phyloP scores from a whole-genome alignment of 176 grass and related monocot species.

The Eragrostis nindensis region DNA sequence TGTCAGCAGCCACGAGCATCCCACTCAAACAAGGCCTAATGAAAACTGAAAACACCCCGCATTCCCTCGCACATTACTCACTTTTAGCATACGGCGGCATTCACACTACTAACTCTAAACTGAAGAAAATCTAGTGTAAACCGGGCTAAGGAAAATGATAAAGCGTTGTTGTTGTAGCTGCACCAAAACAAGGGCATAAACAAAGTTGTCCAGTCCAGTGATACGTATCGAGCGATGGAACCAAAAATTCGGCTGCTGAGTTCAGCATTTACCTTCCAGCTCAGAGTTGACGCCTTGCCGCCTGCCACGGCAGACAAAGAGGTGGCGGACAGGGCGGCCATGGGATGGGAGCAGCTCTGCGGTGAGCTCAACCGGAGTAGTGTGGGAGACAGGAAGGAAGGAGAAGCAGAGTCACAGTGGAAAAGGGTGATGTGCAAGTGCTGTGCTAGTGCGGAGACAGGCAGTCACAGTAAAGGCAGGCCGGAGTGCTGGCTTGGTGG shows the following conservation, averaged over 20 bases:
- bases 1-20: too few relatives aligned
- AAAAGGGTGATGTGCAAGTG: neutral
- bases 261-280: conserved; percentile 19
- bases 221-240: too few relatives aligned
- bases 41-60: too few relatives aligned
- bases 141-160: too few relatives aligned
- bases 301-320: neutral
- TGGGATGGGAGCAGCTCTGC: conserved; percentile 16
- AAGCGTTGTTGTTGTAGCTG: too few relatives aligned
- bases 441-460: neutral
- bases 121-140: too few relatives aligned
- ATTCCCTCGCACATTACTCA: too few relatives aligned
- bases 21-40: too few relatives aligned
- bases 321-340: conserved; percentile 13
- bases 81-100: too few relatives aligned
- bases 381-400: neutral
- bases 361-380: conserved; percentile 1
- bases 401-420: neutral
- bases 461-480: neutral
- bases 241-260: neutral
- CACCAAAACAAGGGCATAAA: too few relatives aligned
- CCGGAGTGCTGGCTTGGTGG: conserved; percentile 1
- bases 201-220: too few relatives aligned
- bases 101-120: too few relatives aligned
- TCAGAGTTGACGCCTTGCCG: neutral